These are phyloP conservation scores for Chlorencoelia australis DNA, from an alignment of 2,329 filamentous ascomycete genomes.

Conservation along the genomic window DNA sequence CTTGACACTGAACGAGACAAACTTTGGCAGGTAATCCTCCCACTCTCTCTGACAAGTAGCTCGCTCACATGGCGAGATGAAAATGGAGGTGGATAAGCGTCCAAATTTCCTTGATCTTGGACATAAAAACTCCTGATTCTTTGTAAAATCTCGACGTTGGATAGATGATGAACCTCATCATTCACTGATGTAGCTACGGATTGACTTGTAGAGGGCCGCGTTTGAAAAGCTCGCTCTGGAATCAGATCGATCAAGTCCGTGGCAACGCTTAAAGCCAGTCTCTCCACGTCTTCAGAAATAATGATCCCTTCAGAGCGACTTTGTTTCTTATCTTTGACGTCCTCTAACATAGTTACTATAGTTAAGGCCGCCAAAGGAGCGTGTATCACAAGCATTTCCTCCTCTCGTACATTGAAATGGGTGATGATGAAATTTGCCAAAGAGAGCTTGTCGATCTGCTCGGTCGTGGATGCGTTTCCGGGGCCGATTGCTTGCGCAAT, in stretches of 20 bases:
- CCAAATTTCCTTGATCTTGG: conserved; percentile 58
- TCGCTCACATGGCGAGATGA: conserved; percentile 44
- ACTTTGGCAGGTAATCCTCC: conserved; percentile 39
- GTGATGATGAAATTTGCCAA: conserved; percentile 73
- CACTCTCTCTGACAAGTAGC: conserved; percentile 52
- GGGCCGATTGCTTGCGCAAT: conserved; percentile 49
- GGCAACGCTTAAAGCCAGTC: conserved; percentile 37
- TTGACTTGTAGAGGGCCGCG: conserved; percentile 20
- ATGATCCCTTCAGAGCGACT: conserved; percentile 19
- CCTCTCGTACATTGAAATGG: conserved; percentile 88
- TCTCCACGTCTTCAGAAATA: conserved; percentile 18
- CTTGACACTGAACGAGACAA: conserved; percentile 33
- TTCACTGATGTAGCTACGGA: conserved; percentile 19
- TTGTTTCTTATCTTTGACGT: conserved; percentile 34
- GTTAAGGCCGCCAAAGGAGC: conserved; percentile 68
- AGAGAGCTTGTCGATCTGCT: conserved; percentile 52
- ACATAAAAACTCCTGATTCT: conserved; percentile 58
- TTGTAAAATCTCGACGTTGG: conserved; percentile 45
- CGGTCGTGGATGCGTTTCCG: conserved; percentile 30
- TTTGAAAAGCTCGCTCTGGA: conserved; percentile 52
- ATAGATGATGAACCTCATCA: conserved; percentile 24
- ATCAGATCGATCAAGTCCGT: conserved; percentile 51
- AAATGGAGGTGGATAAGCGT: conserved; percentile 51
- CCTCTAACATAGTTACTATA: conserved; percentile 46
- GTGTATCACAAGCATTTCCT: conserved; percentile 87